A percentile compares a stretch with the other conserved stretches of the same genome.
Conservation (phyloP, 2,329 filamentous ascomycete species). For the Pseudocercospora pini-densiflorae region DNA sequence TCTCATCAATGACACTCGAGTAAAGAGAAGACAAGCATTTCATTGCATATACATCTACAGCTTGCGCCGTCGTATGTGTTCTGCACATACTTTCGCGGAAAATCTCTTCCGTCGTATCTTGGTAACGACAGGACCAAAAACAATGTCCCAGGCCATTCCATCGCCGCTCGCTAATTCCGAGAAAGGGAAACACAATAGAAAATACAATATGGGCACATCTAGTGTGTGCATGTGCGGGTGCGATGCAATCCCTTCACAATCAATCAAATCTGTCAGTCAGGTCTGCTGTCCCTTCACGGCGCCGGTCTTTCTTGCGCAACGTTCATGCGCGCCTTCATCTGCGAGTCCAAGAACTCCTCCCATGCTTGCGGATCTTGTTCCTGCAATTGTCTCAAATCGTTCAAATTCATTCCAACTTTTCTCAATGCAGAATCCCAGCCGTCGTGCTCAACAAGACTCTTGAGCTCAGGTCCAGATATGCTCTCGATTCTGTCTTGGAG, state of each 20-base stretch:
- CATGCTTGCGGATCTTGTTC: slow-evolving; percentile 44
- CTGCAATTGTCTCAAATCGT: slow-evolving; percentile 66
- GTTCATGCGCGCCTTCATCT: slow-evolving; percentile 42
- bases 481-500: slow-evolving; percentile 53
- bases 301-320: slow-evolving; percentile 23
- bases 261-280: neutral
- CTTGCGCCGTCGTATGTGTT: slow-evolving; percentile 6
- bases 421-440: slow-evolving; percentile 67
- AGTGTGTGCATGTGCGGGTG: neutral
- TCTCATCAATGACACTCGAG: neutral
- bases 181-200: neutral
- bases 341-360: slow-evolving; percentile 42
- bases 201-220: neutral
- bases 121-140: neutral
- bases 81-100: slow-evolving; percentile 1
- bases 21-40: neutral
- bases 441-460: slow-evolving; percentile 61
- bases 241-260: neutral
- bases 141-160: neutral
- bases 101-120: neutral
- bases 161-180: slow-evolving; percentile 10
- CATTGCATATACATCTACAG: slow-evolving; percentile 2
- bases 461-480: slow-evolving; percentile 64
- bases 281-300: slow-evolving; percentile 1
- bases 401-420: slow-evolving; percentile 67